Evolutionary conservation across 495 filamentous ascomycete species (phyloP).

Genomic region (Aspergillus nanangensis): DNA sequence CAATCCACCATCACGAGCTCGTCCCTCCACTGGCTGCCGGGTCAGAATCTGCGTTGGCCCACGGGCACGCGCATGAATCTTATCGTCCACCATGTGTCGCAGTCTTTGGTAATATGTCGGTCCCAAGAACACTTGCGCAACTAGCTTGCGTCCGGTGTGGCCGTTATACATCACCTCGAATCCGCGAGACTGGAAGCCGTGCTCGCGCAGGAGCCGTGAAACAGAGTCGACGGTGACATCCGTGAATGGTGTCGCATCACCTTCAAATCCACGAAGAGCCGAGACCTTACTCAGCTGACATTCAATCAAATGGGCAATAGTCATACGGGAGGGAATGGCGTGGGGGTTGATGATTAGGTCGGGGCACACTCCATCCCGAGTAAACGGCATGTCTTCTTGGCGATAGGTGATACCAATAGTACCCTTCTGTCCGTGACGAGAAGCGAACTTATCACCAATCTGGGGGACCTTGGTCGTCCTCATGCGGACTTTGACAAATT

Average conservation of each 20-base stretch:
- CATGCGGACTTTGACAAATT: slow-evolving; percentile 95
- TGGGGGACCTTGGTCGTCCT: slow-evolving; percentile 97
- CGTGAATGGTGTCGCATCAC: slow-evolving; percentile 97
- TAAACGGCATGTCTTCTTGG: slow-evolving; percentile 99
- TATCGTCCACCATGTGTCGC: slow-evolving; percentile 99
- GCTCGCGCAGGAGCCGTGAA: slow-evolving; percentile 81
- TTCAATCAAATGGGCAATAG: slow-evolving; percentile 99
- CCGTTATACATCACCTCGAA: slow-evolving; percentile 99
- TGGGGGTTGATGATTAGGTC: slow-evolving; percentile 99
- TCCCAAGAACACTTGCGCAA: slow-evolving; percentile 92
- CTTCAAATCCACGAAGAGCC: slow-evolving; percentile 83
- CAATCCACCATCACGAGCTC: slow-evolving; percentile 94
- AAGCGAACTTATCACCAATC: slow-evolving; percentile 99
- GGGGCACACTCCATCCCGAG: slow-evolving; percentile 81
- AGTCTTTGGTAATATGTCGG: slow-evolving; percentile 99
- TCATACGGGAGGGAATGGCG: slow-evolving; percentile 99
- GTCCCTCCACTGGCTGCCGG: slow-evolving; percentile 95
- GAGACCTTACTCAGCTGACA: slow-evolving; percentile 95
- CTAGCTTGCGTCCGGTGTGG: slow-evolving; percentile 88
- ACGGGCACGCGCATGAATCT: slow-evolving; percentile 95
- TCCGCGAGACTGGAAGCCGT: slow-evolving; percentile 93
- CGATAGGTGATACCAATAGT: slow-evolving; percentile 98
- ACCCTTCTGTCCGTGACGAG: slow-evolving; percentile 98
- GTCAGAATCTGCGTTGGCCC: slow-evolving; percentile 97
- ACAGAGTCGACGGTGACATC: slow-evolving; percentile 94